Conservation (phyloP, 2,329 filamentous ascomycete genomes). For the Microcyclosporella mali region DNA sequence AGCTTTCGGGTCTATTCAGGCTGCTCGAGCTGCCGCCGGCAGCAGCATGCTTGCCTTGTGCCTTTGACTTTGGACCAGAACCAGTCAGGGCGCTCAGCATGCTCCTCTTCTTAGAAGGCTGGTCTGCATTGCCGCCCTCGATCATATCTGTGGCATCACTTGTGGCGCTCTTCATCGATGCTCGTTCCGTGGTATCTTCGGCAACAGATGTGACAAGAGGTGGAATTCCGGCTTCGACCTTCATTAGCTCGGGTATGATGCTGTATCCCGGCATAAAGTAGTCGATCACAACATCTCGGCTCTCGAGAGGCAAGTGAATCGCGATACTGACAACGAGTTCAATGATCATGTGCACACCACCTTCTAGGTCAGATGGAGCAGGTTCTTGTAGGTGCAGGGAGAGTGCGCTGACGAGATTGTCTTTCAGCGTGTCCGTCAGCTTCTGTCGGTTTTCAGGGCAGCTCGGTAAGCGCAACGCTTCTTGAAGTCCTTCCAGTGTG, state of each 20-base stretch:
- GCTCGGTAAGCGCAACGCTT: conserved; percentile 59
- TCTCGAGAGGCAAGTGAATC: conserved; percentile 81
- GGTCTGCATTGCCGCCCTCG: conserved; percentile 17
- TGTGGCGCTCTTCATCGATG: conserved; percentile 32
- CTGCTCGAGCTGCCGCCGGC: conserved; percentile 32
- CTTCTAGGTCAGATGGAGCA: conserved; percentile 73
- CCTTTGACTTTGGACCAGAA: conserved; percentile 34
- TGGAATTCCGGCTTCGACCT: conserved; percentile 60
- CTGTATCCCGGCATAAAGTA: conserved; percentile 74
- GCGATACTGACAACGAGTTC: conserved; percentile 83
- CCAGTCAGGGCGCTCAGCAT: conserved; percentile 42
- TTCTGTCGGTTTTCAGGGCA: conserved; percentile 60
- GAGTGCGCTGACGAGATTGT: conserved; percentile 63
- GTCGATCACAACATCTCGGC: conserved; percentile 78
- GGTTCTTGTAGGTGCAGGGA: conserved; percentile 70
- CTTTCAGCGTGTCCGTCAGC: conserved; percentile 54
- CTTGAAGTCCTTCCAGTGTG: conserved; percentile 82
- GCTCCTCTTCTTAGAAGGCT: conserved; percentile 28
- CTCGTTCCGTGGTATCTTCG: conserved; percentile 38
- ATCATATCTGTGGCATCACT: conserved; percentile 31
- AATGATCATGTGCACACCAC: conserved; percentile 84
- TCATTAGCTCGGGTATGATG: conserved; percentile 72
- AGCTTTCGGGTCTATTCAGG: conserved; percentile 38
- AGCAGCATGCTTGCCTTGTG: conserved; percentile 32
- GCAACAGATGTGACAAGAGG: conserved; percentile 40